These are phyloP conservation scores for Candida jianshihensis DNA, from an alignment of 805 yeast species.

Conservation along the genomic window DNA sequence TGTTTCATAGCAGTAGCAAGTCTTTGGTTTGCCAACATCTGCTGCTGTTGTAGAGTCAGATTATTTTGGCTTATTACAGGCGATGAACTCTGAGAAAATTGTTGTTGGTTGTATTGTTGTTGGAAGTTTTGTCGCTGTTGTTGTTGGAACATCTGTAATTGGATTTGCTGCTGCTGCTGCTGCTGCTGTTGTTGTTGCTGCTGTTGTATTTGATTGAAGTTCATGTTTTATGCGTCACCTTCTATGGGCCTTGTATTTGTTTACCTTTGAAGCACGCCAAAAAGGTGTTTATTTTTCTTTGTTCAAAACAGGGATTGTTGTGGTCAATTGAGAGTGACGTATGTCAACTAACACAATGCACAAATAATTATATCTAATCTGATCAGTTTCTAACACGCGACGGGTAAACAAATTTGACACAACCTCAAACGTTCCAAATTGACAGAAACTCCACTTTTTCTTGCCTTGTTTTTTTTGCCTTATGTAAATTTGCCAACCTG, in stretches of 20 bases:
- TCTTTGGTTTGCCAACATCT: conserved; percentile 1
- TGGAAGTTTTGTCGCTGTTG: conserved; percentile 2
- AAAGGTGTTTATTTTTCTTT: neutral
- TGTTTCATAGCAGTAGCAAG: conserved; percentile 1
- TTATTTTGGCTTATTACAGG: neutral
- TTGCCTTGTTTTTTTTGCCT: no score
- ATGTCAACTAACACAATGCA: neutral
- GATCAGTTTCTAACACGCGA: no score
- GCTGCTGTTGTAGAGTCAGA: neutral
- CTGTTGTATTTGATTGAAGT: neutral
- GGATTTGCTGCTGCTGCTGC: conserved; percentile 1
- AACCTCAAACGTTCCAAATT: no score
- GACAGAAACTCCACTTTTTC: no score
- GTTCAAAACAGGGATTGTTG: neutral
- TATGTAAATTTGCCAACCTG: no score
- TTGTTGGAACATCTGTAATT: neutral
- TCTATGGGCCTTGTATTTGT: neutral
- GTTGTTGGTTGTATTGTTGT: neutral
- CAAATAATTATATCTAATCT: no score
- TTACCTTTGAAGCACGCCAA: neutral
- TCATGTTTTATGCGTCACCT: neutral
- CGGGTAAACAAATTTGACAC: no score
- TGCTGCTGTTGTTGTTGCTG: neutral
- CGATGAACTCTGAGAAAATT: neutral
- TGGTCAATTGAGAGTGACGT: neutral